Evolutionary conservation across 192 early-diverging fungal genomes (phyloP).

Genomic region (Glomus cerebriforme): DNA sequence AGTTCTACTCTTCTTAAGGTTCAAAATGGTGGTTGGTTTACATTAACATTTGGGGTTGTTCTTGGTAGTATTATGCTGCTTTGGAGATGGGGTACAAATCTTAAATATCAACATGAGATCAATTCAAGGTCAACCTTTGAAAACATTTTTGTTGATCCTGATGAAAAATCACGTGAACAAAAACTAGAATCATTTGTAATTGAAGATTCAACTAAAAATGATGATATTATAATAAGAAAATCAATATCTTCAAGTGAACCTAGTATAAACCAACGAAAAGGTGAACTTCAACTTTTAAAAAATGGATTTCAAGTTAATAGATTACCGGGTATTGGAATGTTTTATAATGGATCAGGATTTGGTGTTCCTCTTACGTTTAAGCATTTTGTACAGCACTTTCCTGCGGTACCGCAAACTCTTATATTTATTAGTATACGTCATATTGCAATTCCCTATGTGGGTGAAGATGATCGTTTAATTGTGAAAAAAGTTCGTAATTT

Average conservation of each 20-base stretch:
- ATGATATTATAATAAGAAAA: too few relatives aligned
- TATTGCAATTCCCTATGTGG: slow-evolving; percentile 16
- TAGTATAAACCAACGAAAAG: background rate
- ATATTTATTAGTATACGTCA: slow-evolving; percentile 33
- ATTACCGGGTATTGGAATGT: slow-evolving; percentile 30
- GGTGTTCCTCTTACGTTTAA: slow-evolving; percentile 27
- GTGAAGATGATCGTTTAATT: slow-evolving; percentile 26
- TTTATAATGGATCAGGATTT: slow-evolving; percentile 28
- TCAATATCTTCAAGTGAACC: background rate
- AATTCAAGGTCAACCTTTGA: background rate
- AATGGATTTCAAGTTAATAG: background rate
- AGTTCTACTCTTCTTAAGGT: slow-evolving; percentile 32
- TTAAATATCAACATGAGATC: slow-evolving; percentile 16
- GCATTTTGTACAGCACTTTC: slow-evolving; percentile 34
- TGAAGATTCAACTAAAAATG: too few relatives aligned
- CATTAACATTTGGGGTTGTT: slow-evolving; percentile 8
- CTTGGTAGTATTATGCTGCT: slow-evolving; percentile 21
- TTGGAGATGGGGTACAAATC: slow-evolving; percentile 32
- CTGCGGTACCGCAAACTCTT: slow-evolving; percentile 22
- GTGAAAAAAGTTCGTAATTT: slow-evolving; percentile 13
- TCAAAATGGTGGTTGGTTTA: slow-evolving; percentile 34
- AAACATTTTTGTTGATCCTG: slow-evolving; percentile 18
- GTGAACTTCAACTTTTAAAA: background rate
- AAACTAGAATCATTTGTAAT: too few relatives aligned
- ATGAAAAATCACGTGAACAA: background rate